Evolutionary conservation across 2,329 filamentous ascomycete species (phyloP).

Genomic region (Nemania diffusa): DNA sequence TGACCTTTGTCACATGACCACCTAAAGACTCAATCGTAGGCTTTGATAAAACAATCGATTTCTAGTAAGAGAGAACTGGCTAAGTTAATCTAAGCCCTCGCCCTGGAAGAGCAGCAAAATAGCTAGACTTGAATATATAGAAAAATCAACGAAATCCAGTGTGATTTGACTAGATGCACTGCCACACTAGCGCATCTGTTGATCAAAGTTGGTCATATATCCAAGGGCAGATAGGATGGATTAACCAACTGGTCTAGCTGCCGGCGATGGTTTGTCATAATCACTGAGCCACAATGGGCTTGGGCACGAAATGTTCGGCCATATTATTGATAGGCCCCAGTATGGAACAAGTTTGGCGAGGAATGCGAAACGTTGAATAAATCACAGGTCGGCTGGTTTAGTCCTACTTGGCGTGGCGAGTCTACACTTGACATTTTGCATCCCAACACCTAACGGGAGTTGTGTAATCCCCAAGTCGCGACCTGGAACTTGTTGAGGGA

Average conservation of each 20-base stretch:
- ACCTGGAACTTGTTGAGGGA: not conserved
- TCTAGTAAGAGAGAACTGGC: too few relatives aligned
- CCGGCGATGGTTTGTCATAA: slow-evolving; percentile 15
- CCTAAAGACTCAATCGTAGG: too few relatives aligned
- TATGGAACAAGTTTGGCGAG: slow-evolving; percentile 25
- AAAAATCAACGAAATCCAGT: too few relatives aligned
- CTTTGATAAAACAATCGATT: too few relatives aligned
- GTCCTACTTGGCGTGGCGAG: slow-evolving; percentile 31
- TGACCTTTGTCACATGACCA: too few relatives aligned
- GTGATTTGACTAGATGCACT: too few relatives aligned
- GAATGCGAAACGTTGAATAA: slow-evolving; percentile 23
- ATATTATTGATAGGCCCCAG: not conserved
- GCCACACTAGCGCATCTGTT: not conserved
- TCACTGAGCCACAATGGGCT: slow-evolving; percentile 16
- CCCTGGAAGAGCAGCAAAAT: too few relatives aligned
- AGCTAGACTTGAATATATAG: too few relatives aligned
- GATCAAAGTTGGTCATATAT: slow-evolving; percentile 7
- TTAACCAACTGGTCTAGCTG: slow-evolving; percentile 3
- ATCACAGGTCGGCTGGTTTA: slow-evolving; percentile 28
- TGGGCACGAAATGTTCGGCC: not conserved
- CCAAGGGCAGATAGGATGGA: slow-evolving; percentile 8
- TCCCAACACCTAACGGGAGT: slow-evolving; percentile 14
- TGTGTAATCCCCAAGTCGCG: slow-evolving; percentile 19
- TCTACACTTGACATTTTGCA: slow-evolving; percentile 29
- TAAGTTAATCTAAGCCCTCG: too few relatives aligned